Percentiles rank a stretch among this genome's conserved stretches.
Evolutionary conservation across 1,284 basidiomycete species (phyloP).

Genomic region (Ustilago tritici): DNA sequence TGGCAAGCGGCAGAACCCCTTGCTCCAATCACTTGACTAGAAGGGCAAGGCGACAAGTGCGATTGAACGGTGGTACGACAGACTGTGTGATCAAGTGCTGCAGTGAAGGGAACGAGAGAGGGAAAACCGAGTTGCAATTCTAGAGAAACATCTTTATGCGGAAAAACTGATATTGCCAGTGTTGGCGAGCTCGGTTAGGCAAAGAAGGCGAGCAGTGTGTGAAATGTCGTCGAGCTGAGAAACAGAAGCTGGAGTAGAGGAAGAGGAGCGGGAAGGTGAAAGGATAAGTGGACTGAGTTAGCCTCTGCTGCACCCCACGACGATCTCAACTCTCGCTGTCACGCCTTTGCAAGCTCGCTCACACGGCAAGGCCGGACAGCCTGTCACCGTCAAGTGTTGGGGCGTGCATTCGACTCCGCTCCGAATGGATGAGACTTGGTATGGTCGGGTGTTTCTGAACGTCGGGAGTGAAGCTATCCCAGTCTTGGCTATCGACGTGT

Average conservation of each 20-base stretch:
- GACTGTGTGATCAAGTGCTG: neutral
- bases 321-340: slow-evolving; percentile 21
- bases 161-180: slow-evolving; percentile 10
- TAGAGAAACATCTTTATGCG: slow-evolving; percentile 11
- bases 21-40: too few relatives aligned
- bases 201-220: slow-evolving; percentile 2
- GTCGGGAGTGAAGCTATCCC: neutral
- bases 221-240: slow-evolving; percentile 2
- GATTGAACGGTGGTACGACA: neutral
- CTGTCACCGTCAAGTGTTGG: neutral
- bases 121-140: neutral
- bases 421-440: neutral
- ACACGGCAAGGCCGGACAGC: neutral
- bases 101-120: neutral
- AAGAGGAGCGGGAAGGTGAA: neutral
- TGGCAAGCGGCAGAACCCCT: neutral
- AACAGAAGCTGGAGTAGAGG: neutral
- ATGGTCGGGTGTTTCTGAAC: neutral
- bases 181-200: slow-evolving; percentile 13
- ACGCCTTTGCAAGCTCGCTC: neutral
- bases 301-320: slow-evolving; percentile 10
- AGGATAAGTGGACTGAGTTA: neutral
- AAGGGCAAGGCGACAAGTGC: neutral
- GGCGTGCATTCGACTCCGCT: neutral
- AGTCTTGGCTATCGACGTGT: too few relatives aligned